Conservation (phyloP, 495 filamentous ascomycete species). For the Pyronema domesticum region DNA sequence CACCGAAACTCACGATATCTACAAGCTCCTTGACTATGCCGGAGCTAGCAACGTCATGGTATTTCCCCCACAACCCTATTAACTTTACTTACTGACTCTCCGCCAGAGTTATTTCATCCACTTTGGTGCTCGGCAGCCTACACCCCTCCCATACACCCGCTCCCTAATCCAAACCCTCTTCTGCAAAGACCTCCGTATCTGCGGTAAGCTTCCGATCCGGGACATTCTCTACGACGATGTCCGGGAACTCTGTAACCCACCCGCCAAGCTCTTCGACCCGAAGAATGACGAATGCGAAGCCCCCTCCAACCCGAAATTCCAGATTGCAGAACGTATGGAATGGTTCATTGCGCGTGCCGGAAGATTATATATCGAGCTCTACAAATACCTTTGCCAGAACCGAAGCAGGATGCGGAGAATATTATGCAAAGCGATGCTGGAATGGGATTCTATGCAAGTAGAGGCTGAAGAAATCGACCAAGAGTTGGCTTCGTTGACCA, state of each 20-base stretch:
- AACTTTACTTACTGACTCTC: not conserved
- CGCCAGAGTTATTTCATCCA: conserved; percentile 32
- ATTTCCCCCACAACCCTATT: conserved; percentile 19
- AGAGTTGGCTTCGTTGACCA: conserved; percentile 44
- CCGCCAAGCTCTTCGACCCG: conserved; percentile 50
- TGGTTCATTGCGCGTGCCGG: conserved; percentile 57
- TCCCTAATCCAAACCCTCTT: conserved; percentile 61
- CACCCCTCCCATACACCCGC: conserved; percentile 69
- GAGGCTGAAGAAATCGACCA: conserved; percentile 68
- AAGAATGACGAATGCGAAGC: conserved; percentile 57
- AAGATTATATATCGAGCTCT: conserved; percentile 59
- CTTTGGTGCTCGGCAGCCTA: conserved; percentile 60
- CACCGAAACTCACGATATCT: conserved; percentile 50
- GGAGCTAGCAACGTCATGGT: conserved; percentile 53
- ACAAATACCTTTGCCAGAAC: conserved; percentile 73
- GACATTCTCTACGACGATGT: conserved; percentile 67
- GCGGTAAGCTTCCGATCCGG: conserved; percentile 48
- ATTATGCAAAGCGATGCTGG: conserved; percentile 58
- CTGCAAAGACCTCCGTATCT: conserved; percentile 47
- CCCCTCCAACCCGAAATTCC: conserved; percentile 56
- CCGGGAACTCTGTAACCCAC: conserved; percentile 53
- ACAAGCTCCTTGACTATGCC: conserved; percentile 47
- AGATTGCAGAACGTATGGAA: conserved; percentile 61
- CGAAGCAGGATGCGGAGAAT: conserved; percentile 69
- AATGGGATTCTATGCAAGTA: conserved; percentile 71